A percentile compares a stretch with the other conserved stretches of the same genome.
phyloP scores from a whole-genome alignment of 2,329 filamentous ascomycete genomes.

The Claviceps humidiphila region DNA sequence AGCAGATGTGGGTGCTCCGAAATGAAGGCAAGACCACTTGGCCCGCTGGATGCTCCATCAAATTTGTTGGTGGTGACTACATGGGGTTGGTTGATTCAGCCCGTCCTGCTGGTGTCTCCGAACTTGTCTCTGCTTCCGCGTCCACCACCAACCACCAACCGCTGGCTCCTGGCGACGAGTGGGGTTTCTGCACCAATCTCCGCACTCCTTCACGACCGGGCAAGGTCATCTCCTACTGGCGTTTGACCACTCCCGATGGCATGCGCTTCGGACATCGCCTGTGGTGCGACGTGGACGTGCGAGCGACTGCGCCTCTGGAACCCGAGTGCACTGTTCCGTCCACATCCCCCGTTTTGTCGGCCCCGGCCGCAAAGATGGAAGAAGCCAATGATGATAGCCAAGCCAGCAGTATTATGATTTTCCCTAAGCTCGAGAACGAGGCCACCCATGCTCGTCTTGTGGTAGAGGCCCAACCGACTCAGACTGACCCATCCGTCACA shows the following conservation, averaged over 20 bases:
- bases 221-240: slow-evolving; percentile 90
- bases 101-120: slow-evolving; percentile 63
- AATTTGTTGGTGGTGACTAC: slow-evolving; percentile 86
- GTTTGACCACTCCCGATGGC: slow-evolving; percentile 69
- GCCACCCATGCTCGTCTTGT: slow-evolving; percentile 73
- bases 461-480: slow-evolving; percentile 41
- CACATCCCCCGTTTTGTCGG: not conserved
- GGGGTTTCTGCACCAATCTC: slow-evolving; percentile 71
- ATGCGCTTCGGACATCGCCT: slow-evolving; percentile 81
- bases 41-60: slow-evolving; percentile 82
- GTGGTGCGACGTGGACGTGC: slow-evolving; percentile 83
- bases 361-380: slow-evolving; percentile 15
- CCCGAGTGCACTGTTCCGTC: slow-evolving; percentile 13
- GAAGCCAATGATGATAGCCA: slow-evolving; percentile 12
- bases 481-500: slow-evolving; percentile 38
- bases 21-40: slow-evolving; percentile 70
- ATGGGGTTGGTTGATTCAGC: slow-evolving; percentile 84
- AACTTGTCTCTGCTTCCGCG: slow-evolving; percentile 67
- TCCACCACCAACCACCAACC: slow-evolving; percentile 61
- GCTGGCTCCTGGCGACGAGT: slow-evolving; percentile 60
- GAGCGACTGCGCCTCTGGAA: slow-evolving; percentile 19
- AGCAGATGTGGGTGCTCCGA: slow-evolving; percentile 81
- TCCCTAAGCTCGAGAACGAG: slow-evolving; percentile 92
- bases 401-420: slow-evolving; percentile 67
- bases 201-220: slow-evolving; percentile 67